A percentile compares a stretch with the other conserved stretches of the same genome.
These are phyloP conservation scores for Trichophyton rubrum DNA, from an alignment of 2,329 filamentous ascomycete genomes.

Conservation along the genomic window DNA sequence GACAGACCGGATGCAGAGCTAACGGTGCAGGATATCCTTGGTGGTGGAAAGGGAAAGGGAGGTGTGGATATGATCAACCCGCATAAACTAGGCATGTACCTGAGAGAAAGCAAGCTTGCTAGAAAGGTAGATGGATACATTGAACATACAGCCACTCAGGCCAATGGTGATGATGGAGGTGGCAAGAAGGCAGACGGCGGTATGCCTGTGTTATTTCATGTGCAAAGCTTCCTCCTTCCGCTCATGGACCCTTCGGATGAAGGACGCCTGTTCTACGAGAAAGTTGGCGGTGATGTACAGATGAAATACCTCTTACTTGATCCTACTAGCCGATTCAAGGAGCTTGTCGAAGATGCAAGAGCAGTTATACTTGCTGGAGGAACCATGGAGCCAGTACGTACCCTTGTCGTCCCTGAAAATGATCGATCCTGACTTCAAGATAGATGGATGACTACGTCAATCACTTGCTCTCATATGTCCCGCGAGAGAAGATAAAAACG, in stretches of 20 bases:
- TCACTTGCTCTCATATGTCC: slow-evolving; percentile 70
- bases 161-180: neutral
- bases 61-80: slow-evolving; percentile 92
- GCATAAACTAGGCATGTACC: slow-evolving; percentile 73
- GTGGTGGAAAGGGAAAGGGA: slow-evolving; percentile 43
- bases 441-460: slow-evolving; percentile 74
- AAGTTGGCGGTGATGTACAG: slow-evolving; percentile 38
- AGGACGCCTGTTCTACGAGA: slow-evolving; percentile 48
- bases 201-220: slow-evolving; percentile 48
- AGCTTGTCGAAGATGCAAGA: slow-evolving; percentile 70
- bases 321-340: slow-evolving; percentile 79
- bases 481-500: slow-evolving; percentile 53
- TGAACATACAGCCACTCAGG: slow-evolving; percentile 36
- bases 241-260: slow-evolving; percentile 73
- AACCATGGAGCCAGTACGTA: slow-evolving; percentile 74
- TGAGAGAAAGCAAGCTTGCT: slow-evolving; percentile 83
- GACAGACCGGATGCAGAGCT: slow-evolving; percentile 51
- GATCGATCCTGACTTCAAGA: neutral
- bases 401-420: neutral
- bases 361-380: slow-evolving; percentile 86
- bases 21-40: slow-evolving; percentile 58
- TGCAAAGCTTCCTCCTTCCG: slow-evolving; percentile 59
- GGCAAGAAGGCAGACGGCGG: slow-evolving; percentile 18
- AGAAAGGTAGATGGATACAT: slow-evolving; percentile 90
- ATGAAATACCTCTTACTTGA: slow-evolving; percentile 83